Evolutionary conservation across 257 asterid species (phyloP).

Genomic region (Solanum paucissectum): DNA sequence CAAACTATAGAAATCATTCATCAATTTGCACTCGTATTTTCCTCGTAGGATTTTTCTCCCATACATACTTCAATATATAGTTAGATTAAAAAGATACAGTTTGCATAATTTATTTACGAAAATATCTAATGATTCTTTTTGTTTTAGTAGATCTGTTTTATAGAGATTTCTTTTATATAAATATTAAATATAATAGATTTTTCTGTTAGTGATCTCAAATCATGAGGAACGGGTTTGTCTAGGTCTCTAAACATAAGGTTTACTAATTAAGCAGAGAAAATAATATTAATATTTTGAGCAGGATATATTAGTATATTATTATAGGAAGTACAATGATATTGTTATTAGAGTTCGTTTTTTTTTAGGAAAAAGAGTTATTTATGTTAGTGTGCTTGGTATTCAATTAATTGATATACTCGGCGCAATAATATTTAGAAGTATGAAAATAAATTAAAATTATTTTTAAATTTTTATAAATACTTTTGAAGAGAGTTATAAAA

Average conservation of each 20-base stretch:
- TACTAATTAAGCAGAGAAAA: background rate
- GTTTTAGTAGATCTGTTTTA: background rate
- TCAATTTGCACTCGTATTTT: too few relatives aligned
- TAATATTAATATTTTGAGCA: background rate
- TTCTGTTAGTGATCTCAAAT: background rate
- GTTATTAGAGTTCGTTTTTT: background rate
- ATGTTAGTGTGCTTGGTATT: background rate
- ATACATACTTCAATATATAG: background rate
- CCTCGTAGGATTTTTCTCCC: background rate
- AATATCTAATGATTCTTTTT: background rate
- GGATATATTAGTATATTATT: background rate
- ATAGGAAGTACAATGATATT: background rate
- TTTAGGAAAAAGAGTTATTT: too few relatives aligned
- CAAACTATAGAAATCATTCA: too few relatives aligned
- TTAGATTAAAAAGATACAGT: background rate
- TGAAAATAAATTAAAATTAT: too few relatives aligned
- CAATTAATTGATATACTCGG: background rate
- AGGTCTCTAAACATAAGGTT: background rate
- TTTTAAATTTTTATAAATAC: too few relatives aligned
- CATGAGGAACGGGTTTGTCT: background rate
- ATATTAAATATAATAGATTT: background rate
- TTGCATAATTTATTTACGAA: background rate
- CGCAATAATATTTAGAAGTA: background rate
- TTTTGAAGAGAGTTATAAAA: too few relatives aligned
- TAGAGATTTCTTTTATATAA: background rate